Evolutionary conservation across 75 land plant species (phyloP).

Genomic region (Chamaecyparis obtusa): DNA sequence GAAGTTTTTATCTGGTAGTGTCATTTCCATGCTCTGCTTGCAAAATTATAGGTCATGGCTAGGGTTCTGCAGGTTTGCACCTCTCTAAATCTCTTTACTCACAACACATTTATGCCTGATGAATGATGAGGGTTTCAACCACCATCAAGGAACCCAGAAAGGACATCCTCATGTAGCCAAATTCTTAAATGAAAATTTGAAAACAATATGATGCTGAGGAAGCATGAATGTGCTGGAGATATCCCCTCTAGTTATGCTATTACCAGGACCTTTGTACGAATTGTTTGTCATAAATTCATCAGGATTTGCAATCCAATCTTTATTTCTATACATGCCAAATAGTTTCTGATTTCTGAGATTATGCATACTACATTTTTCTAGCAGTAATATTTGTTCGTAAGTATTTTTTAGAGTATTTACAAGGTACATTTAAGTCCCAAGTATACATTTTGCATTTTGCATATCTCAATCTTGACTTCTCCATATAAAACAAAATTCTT

Average conservation of each 20-base stretch:
- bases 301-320: background rate
- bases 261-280: background rate
- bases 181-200: background rate
- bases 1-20: background rate
- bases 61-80: background rate
- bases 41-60: background rate
- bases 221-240: background rate
- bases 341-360: background rate
- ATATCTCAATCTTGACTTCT: too few relatives aligned
- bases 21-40: background rate
- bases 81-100: background rate
- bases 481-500: too few relatives aligned
- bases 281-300: background rate
- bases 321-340: background rate
- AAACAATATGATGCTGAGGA: background rate
- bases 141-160: background rate
- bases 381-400: too few relatives aligned
- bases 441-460: too few relatives aligned
- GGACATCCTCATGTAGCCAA: background rate
- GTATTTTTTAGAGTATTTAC: too few relatives aligned
- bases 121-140: too few relatives aligned
- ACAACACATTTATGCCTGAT: too few relatives aligned
- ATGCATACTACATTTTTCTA: background rate
- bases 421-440: too few relatives aligned
- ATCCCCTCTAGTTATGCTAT: background rate